These are phyloP conservation scores for Henningerozyma blattae DNA, from an alignment of 805 yeast species.

Conservation along the genomic window DNA sequence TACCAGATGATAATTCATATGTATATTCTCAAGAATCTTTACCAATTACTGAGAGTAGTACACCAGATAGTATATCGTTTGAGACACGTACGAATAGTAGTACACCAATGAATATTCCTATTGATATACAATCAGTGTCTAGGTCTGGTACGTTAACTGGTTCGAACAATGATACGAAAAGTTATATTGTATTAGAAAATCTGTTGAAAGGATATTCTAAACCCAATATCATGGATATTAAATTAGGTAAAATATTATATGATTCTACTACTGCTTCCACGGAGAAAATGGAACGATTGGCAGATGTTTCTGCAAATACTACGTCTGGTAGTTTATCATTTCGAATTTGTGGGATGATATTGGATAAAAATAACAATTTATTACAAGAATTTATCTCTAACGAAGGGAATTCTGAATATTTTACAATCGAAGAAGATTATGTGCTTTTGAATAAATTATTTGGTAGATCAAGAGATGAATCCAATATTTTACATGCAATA, in stretches of 20 bases:
- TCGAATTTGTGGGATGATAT: constrained; percentile 83
- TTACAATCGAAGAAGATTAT: constrained; percentile 32
- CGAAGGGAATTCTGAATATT: too few relatives aligned
- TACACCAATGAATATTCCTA: not conserved
- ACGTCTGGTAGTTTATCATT: constrained; percentile 71
- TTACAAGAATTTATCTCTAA: constrained; percentile 4
- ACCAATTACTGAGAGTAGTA: not conserved
- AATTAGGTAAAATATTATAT: constrained; percentile 60
- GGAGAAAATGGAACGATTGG: constrained; percentile 53
- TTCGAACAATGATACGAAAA: constrained; percentile 7
- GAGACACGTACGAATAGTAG: not conserved
- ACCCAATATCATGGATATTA: constrained; percentile 76
- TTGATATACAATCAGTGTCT: too few relatives aligned
- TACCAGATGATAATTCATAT: too few relatives aligned
- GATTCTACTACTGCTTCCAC: constrained; percentile 46
- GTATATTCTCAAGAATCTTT: too few relatives aligned
- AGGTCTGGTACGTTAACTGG: too few relatives aligned
- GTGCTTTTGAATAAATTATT: constrained; percentile 48
- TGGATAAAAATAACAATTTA: constrained; percentile 17
- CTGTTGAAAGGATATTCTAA: constrained; percentile 42
- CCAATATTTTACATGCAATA: constrained; percentile 35
- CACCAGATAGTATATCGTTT: not conserved
- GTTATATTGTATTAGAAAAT: constrained; percentile 61
- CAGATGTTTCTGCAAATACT: constrained; percentile 51
- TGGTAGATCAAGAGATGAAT: constrained; percentile 48